Percentiles rank a stretch among this genome's conserved stretches.
Conservation (phyloP, 768 basidiomycete genomes). For the Podaxis sp. region DNA sequence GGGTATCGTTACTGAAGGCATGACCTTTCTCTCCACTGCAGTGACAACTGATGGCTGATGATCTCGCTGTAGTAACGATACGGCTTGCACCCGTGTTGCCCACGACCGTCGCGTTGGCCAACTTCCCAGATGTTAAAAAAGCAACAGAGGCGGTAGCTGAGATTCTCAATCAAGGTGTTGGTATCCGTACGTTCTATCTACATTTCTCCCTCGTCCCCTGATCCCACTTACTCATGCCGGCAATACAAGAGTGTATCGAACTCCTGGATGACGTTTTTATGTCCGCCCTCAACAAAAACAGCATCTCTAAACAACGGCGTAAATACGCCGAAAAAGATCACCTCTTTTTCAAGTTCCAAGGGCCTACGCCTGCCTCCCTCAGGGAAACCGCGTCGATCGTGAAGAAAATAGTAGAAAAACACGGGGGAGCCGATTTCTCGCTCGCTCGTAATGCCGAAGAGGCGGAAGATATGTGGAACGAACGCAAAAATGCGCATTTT, state of each 20-base stretch:
- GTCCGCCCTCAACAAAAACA: conserved; percentile 53
- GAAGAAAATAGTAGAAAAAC: conserved; percentile 49
- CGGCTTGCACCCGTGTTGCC: conserved; percentile 76
- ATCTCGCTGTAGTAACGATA: no score
- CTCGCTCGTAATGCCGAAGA: conserved; percentile 62
- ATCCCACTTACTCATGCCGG: neutral
- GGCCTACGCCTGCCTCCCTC: conserved; percentile 55
- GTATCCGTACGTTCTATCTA: conserved; percentile 55
- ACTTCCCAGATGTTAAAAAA: conserved; percentile 70
- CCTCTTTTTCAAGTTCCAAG: conserved; percentile 88
- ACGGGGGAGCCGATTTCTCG: conserved; percentile 65
- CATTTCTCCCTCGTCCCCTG: neutral
- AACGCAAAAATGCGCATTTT: conserved; percentile 64
- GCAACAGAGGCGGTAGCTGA: conserved; percentile 76
- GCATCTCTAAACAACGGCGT: conserved; percentile 36
- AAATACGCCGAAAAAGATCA: conserved; percentile 58
- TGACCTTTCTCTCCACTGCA: neutral
- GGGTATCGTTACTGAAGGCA: conserved; percentile 86
- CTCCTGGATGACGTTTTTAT: conserved; percentile 73
- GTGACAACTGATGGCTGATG: no score
- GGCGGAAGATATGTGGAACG: conserved; percentile 69
- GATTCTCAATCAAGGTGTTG: conserved; percentile 66
- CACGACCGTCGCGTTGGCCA: conserved; percentile 77
- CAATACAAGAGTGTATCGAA: conserved; percentile 70
- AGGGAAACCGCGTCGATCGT: conserved; percentile 58